Percentiles rank a stretch among this genome's conserved stretches.
These are phyloP conservation scores for Gastrolobium villosum DNA, from an alignment of 306 rosid species.

Conservation along the genomic window DNA sequence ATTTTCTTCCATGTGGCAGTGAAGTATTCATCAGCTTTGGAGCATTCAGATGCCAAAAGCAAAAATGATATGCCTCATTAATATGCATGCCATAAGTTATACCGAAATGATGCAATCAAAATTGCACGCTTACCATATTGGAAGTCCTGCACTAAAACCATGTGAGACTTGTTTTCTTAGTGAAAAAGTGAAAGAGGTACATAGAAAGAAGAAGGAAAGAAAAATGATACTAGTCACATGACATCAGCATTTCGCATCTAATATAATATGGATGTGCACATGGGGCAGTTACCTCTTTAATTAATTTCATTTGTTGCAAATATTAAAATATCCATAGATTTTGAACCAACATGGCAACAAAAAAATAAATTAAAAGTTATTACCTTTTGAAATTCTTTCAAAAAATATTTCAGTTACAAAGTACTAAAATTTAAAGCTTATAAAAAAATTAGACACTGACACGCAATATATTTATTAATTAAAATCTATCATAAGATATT, in stretches of 20 bases:
- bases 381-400: constrained; percentile 17
- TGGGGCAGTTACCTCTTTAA: background rate
- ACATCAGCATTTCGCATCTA: background rate
- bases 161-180: too few relatives aligned
- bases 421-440: constrained; percentile 13
- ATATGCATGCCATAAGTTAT: too few relatives aligned
- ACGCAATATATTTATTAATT: constrained; percentile 2
- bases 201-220: background rate
- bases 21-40: too few relatives aligned
- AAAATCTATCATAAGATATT: background rate
- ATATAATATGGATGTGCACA: constrained; percentile 15
- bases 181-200: too few relatives aligned
- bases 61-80: too few relatives aligned
- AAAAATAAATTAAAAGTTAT: constrained; percentile 1
- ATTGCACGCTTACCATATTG: too few relatives aligned
- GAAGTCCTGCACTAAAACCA: too few relatives aligned
- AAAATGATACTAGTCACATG: constrained; percentile 25
- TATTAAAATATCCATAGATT: constrained; percentile 3
- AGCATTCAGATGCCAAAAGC: too few relatives aligned
- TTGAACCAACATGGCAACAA: constrained; percentile 6
- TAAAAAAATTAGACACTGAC: constrained; percentile 16
- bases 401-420: background rate
- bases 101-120: too few relatives aligned
- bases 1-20: too few relatives aligned
- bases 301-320: background rate